Base-by-base conservation (phyloP, 371 early-diverging fungal genomes). In the Rhizopus delemar region DNA sequence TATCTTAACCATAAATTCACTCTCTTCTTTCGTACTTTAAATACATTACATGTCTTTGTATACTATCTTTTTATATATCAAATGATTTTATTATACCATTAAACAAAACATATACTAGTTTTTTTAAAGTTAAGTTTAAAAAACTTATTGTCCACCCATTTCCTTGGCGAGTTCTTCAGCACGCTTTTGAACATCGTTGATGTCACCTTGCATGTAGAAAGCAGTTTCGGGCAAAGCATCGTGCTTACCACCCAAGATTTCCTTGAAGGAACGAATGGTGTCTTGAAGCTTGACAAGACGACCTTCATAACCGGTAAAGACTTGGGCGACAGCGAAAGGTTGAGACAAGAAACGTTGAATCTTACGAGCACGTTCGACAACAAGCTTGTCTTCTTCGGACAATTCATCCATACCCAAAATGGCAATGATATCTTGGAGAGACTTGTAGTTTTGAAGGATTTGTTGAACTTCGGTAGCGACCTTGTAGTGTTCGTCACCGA, bases 281-380 rank as follows among this genome's bases (percentile, higher is more conserved):
- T 98, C 98, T 81, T 90, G 83, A 53, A 96, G 88, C 60, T 84
- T 77, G 72, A 97, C 98, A 65, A 93, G 87, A 80, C 94, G 92
- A 81, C 97, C 97, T 80, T 94, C 94, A 76, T 86, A 94, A 84
- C 97, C 97, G 81, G 96, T 97, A 90, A 97, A 97, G 64, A 97
- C 93, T 72, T 93, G 88, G 77, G 96, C 98, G 59, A 94, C 93
- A 65, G 92, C 87, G 88, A 97, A 97, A 56, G 98, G 98, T 83
- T 97, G 98, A 68, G 92, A 92, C 94, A 97, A 93, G 91, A 97
- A 97, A 83, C 92, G 89, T 87, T 95, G 92, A 78, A 91, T 90
- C 90, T 92, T 92, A 87, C 92, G 90, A 60, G 92, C 92, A 78
- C 92, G 94, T 86, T 95, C 94, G 84, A 97, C 97, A 62, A 93